Base-by-base conservation (phyloP, 352 stramenopile genomes). In the Globisporangium ultimum region DNA sequence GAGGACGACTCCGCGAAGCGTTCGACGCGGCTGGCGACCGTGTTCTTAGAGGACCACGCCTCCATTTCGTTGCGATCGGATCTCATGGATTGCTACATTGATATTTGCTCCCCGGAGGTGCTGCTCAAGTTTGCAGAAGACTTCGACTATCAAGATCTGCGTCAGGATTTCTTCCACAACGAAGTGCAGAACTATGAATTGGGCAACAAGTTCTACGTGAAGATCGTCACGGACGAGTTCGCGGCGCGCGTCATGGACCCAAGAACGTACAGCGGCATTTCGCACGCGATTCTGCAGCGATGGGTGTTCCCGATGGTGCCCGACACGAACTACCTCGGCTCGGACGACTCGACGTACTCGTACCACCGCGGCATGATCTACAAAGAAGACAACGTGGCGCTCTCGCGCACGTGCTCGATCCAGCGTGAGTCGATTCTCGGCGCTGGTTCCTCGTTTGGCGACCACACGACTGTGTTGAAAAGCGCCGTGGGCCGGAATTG, bases 61-160 rank as follows among this genome's bases (percentile, higher is more conserved):
- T 78, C 95, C 49, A 77, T 99, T 32, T 78, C 89, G 24, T 60
- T 99, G 21, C 87, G 91, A 3, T 86, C 80, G 43, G 96, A 99
- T 70, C 74, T 99, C 24, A 66, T 99, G 51, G 97, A 99, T 83
- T 98, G 93, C 56, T 95, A 98, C 61, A 96, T 99, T 48, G 93
- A 99, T 65, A 94, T 99, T 60, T 99, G 97, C 70, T 98, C 94
- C 55, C 91, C 96, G 7, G 97, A 99, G 63, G 95, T 99, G 45
- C 72, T 99, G 48, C 85, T 98, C 24, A 93, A 98, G 67, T 98
- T 99, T 56, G 87, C 84, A 21, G 97, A 99, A 66, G 97, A 99
- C 69, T 99, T 99, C 71, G 97, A 99, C 70, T 99, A 99, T 66
- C 84, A 98, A 56, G 88, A 99, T 51, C 80, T 99, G 60, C 75